Percentiles rank a stretch among this genome's conserved stretches.
Conservation (phyloP, 140 eudicot species). For the Stevia rebaudiana region DNA sequence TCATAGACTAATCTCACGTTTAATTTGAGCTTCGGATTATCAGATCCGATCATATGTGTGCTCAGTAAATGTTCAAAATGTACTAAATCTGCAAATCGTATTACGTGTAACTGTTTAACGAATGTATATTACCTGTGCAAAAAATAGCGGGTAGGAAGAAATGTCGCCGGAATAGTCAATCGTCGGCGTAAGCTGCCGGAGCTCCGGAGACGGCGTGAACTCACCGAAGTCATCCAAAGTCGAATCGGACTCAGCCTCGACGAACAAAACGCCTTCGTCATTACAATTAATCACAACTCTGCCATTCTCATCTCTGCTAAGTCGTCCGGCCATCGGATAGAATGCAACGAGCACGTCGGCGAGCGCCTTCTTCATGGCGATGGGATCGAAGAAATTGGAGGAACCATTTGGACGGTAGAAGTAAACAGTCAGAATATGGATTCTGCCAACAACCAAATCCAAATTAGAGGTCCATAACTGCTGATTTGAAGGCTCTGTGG, state of each 20-base stretch:
- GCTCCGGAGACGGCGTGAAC: conserved; percentile 45
- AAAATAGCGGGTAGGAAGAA: conserved; percentile 39
- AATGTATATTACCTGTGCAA: conserved; percentile 42
- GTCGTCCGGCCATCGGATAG: conserved; percentile 54
- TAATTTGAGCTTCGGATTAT: not conserved
- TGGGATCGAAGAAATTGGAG: conserved; percentile 40
- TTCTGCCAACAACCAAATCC: conserved; percentile 45
- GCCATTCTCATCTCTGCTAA: conserved; percentile 33
- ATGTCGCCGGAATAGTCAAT: conserved; percentile 48
- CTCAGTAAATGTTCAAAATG: no score
- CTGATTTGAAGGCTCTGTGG: conserved; percentile 15
- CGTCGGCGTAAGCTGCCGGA: conserved; percentile 37
- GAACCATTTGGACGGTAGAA: conserved; percentile 42
- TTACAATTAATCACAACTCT: conserved; percentile 44
- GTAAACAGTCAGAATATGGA: conserved; percentile 46
- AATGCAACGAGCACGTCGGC: conserved; percentile 43
- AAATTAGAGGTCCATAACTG: conserved; percentile 52
- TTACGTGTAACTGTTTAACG: no score
- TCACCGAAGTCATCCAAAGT: conserved; percentile 47
- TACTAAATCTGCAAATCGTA: no score
- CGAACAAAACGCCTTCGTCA: conserved; percentile 47
- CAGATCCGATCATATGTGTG: conserved; percentile 4
- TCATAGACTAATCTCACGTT: not conserved
- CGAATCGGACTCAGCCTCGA: conserved; percentile 49
- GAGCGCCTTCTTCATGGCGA: conserved; percentile 36